Evolutionary conservation across 163 green algal species (phyloP), one percentile per base, ranked within the genome.

Genomic region (Scenedesmus sp.): DNA sequence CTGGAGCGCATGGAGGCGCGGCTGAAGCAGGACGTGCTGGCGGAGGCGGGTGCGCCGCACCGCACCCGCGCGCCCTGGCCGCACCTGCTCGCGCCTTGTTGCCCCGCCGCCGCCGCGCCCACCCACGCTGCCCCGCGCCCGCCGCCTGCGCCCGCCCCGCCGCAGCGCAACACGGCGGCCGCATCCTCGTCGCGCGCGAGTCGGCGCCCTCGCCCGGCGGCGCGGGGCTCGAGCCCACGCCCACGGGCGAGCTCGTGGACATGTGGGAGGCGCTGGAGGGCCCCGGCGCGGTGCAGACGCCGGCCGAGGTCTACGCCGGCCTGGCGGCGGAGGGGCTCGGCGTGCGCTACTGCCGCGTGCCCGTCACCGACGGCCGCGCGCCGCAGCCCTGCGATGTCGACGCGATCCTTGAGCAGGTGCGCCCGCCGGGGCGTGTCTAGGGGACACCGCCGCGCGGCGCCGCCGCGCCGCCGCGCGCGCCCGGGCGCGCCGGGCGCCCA

Each of bases 1-100:
- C 73, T 98, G 64, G 91, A 97, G 83, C 64, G 84, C 33, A 98
- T 98, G 95, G 95, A 98, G 88, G 82, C 88, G 63, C 88, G 95
- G 0, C 87, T 98, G 36, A 94, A 93, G 85, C 85, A 86, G 58
- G 91, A 97, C 50, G 85, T 96, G 45, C 82, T 94, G 83, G 65
- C 78, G 39, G 93, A 96, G 87, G 87, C 87, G 67, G 42, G 78
- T 60, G 44, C 6, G 71, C 15, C 18, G 22, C 18, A 17, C 18
- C 6, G 50, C 50, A 58, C 6, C 14, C 14, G 50, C 14, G 18
- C 50, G 18, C 33, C 7, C 42, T 15, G 22, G 18, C 2, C 58
- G 63, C 63, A 60, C 33, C 29, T 28, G 63, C 63, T 6, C 24
- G 58, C 58, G 33, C 28, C n/a, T n/a, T 28, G 18, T 64, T 86